Conservation (phyloP, 75 land plant genomes). For the Pseudotsuga menziesii region DNA sequence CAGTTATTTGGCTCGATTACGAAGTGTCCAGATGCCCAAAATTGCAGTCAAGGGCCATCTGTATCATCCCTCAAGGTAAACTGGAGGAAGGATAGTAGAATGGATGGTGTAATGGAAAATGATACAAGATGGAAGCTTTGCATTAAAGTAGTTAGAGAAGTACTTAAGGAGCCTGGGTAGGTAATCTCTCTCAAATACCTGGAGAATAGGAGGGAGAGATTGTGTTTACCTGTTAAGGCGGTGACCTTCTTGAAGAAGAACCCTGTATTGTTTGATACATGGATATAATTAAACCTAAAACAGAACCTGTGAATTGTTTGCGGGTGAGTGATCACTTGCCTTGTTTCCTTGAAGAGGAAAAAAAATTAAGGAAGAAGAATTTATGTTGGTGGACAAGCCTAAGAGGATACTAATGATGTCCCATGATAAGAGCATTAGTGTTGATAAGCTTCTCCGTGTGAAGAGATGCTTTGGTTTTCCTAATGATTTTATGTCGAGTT, state of each 20-base stretch:
- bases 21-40: too few species aligned
- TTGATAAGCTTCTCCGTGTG: constrained; percentile 43
- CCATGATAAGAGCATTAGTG: constrained; percentile 31
- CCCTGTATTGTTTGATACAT: constrained; percentile 54
- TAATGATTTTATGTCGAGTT: constrained; percentile 38
- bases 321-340: constrained; percentile 22
- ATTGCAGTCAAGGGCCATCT: not conserved
- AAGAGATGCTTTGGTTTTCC: constrained; percentile 76
- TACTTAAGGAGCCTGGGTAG: constrained; percentile 47
- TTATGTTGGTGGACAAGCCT: constrained; percentile 32
- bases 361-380: constrained; percentile 27
- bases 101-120: constrained; percentile 50
- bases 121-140: constrained; percentile 51
- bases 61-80: constrained; percentile 49
- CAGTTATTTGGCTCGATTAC: too few species aligned
- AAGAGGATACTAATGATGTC: constrained; percentile 72
- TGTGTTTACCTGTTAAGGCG: constrained; percentile 26
- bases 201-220: constrained; percentile 50
- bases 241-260: constrained; percentile 33
- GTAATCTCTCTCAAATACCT: constrained; percentile 49
- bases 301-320: constrained; percentile 30
- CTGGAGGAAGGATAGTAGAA: constrained; percentile 48
- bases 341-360: constrained; percentile 32
- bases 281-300: constrained; percentile 38
- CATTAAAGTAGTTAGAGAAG: constrained; percentile 47